These are phyloP conservation scores for Gynochthodes officinalis DNA, from an alignment of 257 asterid species.

Conservation along the genomic window DNA sequence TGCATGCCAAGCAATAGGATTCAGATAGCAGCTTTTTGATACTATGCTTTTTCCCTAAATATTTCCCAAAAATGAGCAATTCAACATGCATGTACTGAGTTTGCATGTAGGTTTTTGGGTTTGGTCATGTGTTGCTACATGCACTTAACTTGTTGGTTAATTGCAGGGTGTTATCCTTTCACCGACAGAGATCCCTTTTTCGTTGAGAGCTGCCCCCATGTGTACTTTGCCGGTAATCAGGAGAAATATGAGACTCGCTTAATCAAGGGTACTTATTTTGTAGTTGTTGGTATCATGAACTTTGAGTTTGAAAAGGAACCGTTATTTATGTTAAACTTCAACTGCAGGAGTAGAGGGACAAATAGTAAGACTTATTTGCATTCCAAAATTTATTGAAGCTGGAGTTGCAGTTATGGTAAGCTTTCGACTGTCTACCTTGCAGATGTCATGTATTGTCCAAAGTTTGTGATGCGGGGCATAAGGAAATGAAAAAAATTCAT, in stretches of 20 bases:
- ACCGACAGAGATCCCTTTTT: constrained; percentile 93
- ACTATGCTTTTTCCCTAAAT: neutral
- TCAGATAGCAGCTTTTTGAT: neutral
- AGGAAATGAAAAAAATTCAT: neutral
- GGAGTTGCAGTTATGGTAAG: constrained; percentile 90
- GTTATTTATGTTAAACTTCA: neutral
- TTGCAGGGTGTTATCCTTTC: constrained; percentile 92
- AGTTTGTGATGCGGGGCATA: neutral
- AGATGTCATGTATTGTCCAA: neutral
- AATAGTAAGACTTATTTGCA: constrained; percentile 68
- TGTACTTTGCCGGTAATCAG: constrained; percentile 90
- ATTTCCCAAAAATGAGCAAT: neutral
- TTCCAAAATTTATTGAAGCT: constrained; percentile 79
- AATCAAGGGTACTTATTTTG: constrained; percentile 54
- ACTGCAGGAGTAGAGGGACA: constrained; percentile 86
- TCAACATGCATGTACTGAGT: neutral
- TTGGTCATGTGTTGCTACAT: neutral
- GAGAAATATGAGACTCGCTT: constrained; percentile 58
- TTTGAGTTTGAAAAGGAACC: neutral
- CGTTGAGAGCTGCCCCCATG: constrained; percentile 91
- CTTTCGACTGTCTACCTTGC: constrained; percentile 10
- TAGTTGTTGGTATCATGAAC: neutral
- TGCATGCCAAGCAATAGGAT: neutral
- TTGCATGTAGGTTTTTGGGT: constrained; percentile 5
- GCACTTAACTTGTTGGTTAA: constrained; percentile 12